Conservation (phyloP, 176 grass and related monocot species). For the Melocanna baccifera region DNA sequence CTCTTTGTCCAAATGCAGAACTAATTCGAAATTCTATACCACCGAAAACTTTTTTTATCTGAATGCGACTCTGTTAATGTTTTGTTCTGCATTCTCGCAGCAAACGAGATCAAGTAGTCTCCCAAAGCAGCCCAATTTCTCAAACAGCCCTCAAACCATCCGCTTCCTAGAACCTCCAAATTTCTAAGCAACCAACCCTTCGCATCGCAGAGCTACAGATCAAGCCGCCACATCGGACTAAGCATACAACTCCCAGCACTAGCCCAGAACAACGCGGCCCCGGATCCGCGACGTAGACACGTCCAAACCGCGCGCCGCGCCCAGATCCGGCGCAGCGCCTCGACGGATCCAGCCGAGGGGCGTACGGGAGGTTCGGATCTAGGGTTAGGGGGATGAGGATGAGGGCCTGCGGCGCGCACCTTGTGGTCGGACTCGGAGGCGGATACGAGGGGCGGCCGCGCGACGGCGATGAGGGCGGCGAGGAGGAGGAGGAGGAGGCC, state of each 20-base stretch:
- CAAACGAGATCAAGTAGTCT: constrained; percentile 7
- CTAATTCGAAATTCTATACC: not conserved
- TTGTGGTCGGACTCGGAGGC: constrained; percentile 82
- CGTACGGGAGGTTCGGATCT: constrained; percentile 11
- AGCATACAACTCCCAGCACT: not conserved
- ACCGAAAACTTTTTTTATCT: not conserved
- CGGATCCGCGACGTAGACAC: not conserved
- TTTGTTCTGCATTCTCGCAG: not conserved
- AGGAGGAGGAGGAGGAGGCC: constrained; percentile 8
- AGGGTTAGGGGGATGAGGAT: not conserved
- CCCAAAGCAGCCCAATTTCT: not conserved
- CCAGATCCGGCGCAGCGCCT: constrained; percentile 18
- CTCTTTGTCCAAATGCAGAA: not conserved
- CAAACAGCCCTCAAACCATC: not conserved
- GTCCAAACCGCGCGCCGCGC: not conserved
- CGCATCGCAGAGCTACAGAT: constrained; percentile 11
- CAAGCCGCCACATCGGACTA: not conserved
- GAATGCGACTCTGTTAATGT: not conserved
- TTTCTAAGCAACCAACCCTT: not conserved
- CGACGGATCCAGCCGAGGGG: constrained; percentile 21
- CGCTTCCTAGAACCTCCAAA: not conserved
- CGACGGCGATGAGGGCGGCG: constrained; percentile 13
- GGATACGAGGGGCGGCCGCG: constrained; percentile 19
- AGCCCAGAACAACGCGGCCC: not conserved
- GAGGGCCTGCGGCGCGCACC: constrained; percentile 29